phyloP scores from a whole-genome alignment of 345 rosid genomes.

The Raphanus raphanistrum region DNA sequence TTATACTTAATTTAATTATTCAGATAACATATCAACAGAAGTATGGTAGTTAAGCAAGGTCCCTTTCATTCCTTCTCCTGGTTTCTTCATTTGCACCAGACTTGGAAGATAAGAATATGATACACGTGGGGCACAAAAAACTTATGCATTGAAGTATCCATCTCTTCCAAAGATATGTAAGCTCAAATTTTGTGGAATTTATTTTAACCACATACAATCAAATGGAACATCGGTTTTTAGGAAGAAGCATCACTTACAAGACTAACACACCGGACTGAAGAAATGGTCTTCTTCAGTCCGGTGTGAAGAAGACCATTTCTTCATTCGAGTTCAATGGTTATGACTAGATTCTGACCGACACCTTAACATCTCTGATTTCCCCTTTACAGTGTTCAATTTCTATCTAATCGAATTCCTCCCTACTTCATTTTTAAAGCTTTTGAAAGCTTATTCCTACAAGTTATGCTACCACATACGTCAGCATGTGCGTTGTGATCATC shows the following conservation, averaged over 20 bases:
- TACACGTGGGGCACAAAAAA: not conserved
- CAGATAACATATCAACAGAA: not conserved
- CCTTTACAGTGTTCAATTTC: not conserved
- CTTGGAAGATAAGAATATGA: not conserved
- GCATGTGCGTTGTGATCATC: not conserved
- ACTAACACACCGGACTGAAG: not conserved
- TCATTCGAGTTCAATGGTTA: not conserved
- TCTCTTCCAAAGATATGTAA: not conserved
- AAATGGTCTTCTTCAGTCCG: no score
- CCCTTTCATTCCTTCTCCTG: not conserved
- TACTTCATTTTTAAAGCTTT: not conserved
- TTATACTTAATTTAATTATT: not conserved
- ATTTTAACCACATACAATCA: not conserved
- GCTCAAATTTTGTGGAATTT: not conserved
- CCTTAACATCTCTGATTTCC: not conserved
- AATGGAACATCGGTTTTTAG: not conserved
- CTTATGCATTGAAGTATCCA: not conserved
- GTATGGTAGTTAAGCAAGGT: not conserved
- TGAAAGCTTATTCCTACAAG: not conserved
- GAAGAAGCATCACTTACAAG: not conserved
- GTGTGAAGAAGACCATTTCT: not conserved
- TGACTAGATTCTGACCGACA: not conserved
- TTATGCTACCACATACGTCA: slow-evolving; percentile 13
- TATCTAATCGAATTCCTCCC: not conserved
- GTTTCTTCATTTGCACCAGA: not conserved